phyloP scores from a whole-genome alignment of 2,329 filamentous ascomycete species.

The Colletotrichum sp. region DNA sequence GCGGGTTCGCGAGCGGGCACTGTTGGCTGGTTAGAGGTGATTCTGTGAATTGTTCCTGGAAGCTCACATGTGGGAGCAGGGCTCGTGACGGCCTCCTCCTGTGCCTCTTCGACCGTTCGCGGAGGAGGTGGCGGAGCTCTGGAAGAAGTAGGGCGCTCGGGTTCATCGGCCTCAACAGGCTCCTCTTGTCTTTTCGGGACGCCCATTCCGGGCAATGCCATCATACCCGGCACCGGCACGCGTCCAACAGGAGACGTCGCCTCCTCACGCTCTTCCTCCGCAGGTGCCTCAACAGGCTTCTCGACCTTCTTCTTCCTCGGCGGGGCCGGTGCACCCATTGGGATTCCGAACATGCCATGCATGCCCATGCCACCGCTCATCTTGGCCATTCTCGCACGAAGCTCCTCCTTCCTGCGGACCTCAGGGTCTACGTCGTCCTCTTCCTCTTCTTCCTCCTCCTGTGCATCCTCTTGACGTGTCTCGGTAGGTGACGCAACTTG shows the following conservation, averaged over 20 bases:
- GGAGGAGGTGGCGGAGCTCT: constrained; percentile 43
- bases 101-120: constrained; percentile 56
- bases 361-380: constrained; percentile 98
- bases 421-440: constrained; percentile 89
- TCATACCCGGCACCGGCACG: constrained; percentile 62
- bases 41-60: constrained; percentile 24
- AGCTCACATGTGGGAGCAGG: constrained; percentile 14
- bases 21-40: constrained; percentile 34
- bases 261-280: constrained; percentile 48
- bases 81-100: constrained; percentile 29
- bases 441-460: constrained; percentile 68
- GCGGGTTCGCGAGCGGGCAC: constrained; percentile 35
- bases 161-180: constrained; percentile 53
- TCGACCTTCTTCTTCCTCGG: constrained; percentile 64
- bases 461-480: constrained; percentile 38
- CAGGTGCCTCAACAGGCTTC: constrained; percentile 36
- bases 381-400: constrained; percentile 95
- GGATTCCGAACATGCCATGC: constrained; percentile 89
- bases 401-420: constrained; percentile 81
- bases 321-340: constrained; percentile 55
- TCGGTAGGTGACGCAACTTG: constrained; percentile 40
- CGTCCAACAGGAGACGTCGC: constrained; percentile 44
- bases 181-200: constrained; percentile 55
- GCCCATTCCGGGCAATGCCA: constrained; percentile 76
- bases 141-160: constrained; percentile 44